Evolutionary conservation across 495 filamentous ascomycete species (phyloP).

Genomic region (Jackrogersella minutella): DNA sequence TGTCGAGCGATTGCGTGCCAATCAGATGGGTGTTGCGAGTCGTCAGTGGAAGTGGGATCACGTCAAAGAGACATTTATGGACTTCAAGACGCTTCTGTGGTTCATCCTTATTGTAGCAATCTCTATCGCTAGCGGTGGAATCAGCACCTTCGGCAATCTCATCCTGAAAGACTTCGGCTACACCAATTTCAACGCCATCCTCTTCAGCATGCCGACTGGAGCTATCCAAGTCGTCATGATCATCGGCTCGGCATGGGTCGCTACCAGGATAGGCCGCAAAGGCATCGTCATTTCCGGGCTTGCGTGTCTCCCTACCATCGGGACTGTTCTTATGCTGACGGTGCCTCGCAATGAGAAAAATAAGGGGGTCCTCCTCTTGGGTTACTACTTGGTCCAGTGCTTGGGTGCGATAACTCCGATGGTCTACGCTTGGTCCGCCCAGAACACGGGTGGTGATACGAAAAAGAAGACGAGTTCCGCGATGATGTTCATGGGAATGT

Average conservation of each 20-base stretch:
- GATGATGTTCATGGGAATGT: slow-evolving; percentile 68
- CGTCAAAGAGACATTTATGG: slow-evolving; percentile 66
- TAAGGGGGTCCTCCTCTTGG: slow-evolving; percentile 52
- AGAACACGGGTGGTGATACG: slow-evolving; percentile 72
- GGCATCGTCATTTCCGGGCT: slow-evolving; percentile 63
- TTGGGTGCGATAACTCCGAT: slow-evolving; percentile 60
- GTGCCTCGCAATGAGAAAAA: slow-evolving; percentile 59
- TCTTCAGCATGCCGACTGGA: slow-evolving; percentile 72
- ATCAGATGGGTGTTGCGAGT: slow-evolving; percentile 57
- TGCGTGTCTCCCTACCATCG: slow-evolving; percentile 64
- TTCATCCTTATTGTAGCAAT: slow-evolving; percentile 64
- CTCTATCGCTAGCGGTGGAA: slow-evolving; percentile 59
- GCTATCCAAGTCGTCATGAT: slow-evolving; percentile 57
- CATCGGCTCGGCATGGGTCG: slow-evolving; percentile 55
- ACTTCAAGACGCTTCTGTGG: slow-evolving; percentile 74
- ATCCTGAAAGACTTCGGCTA: slow-evolving; percentile 70
- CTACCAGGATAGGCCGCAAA: slow-evolving; percentile 61
- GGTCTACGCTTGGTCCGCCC: slow-evolving; percentile 71
- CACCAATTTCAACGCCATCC: slow-evolving; percentile 65
- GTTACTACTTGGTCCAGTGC: slow-evolving; percentile 53
- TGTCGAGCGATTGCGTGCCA: slow-evolving; percentile 61
- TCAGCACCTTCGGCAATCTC: slow-evolving; percentile 69
- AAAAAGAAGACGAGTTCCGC: slow-evolving; percentile 72
- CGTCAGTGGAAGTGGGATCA: slow-evolving; percentile 56
- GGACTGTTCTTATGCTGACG: slow-evolving; percentile 61